Evolutionary conservation across 176 grass and related monocot species (phyloP).

Genomic region (Carex cristatella): DNA sequence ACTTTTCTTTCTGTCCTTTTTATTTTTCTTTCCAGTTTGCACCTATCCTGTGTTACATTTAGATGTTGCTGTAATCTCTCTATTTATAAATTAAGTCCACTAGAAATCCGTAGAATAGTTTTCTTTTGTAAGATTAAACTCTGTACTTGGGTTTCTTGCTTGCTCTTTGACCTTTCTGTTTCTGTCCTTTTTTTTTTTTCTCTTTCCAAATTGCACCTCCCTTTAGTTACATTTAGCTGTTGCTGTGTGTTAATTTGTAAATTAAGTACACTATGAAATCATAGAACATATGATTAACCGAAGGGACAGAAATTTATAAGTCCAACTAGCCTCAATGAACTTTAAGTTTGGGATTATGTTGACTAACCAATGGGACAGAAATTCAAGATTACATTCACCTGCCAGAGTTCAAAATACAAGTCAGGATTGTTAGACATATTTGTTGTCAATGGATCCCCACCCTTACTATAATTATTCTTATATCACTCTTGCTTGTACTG

Average conservation of each 20-base stretch:
- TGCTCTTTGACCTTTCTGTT: background rate
- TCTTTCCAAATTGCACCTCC: background rate
- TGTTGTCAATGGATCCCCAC: too few relatives aligned
- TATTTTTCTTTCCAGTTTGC: too few relatives aligned
- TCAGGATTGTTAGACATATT: too few relatives aligned
- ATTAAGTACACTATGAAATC: background rate
- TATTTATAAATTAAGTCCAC: too few relatives aligned
- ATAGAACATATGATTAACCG: background rate
- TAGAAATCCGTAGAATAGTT: background rate
- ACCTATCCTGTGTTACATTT: too few relatives aligned
- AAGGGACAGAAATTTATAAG: background rate
- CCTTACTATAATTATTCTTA: background rate
- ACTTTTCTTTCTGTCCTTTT: too few relatives aligned
- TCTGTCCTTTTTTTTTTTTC: background rate
- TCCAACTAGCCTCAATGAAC: background rate
- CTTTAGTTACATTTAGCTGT: background rate
- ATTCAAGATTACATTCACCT: too few relatives aligned
- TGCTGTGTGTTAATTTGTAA: background rate
- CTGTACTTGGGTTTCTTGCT: background rate
- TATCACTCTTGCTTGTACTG: background rate
- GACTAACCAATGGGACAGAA: too few relatives aligned
- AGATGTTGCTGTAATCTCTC: too few relatives aligned
- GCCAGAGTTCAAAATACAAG: too few relatives aligned
- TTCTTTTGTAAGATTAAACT: background rate
- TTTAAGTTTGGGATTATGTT: background rate